phyloP scores from a whole-genome alignment of 1,284 basidiomycete species.

The Ganoderma meredithae region DNA sequence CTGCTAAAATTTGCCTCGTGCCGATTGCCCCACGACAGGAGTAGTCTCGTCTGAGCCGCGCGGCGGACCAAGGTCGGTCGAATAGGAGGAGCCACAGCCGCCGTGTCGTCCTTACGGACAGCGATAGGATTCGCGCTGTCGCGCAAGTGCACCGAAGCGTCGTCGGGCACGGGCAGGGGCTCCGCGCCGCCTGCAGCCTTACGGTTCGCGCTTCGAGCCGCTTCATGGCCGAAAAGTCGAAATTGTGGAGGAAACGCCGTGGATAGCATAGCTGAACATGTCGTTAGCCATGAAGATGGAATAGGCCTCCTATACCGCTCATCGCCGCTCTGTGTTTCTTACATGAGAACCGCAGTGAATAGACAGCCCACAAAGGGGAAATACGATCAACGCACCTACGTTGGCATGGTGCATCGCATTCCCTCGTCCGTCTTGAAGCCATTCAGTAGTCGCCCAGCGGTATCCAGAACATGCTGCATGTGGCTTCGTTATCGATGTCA shows the following conservation, averaged over 20 bases:
- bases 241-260: slow-evolving; percentile 22
- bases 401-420: slow-evolving; percentile 29
- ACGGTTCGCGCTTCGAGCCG: neutral
- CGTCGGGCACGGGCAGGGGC: neutral
- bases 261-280: too few species aligned
- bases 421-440: slow-evolving; percentile 23
- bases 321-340: slow-evolving; percentile 15
- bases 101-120: neutral
- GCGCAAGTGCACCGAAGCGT: neutral
- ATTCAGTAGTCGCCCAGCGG: slow-evolving; percentile 21
- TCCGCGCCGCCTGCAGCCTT: neutral
- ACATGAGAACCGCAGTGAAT: neutral
- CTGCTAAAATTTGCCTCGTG: neutral
- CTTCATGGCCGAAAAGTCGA: slow-evolving; percentile 21
- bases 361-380: neutral
- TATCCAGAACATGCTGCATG: slow-evolving; percentile 24
- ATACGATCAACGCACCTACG: slow-evolving; percentile 13
- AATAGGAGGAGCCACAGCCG: too few species aligned
- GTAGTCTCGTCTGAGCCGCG: neutral
- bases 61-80: too few species aligned
- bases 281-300: slow-evolving; percentile 19
- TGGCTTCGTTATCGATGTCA: slow-evolving; percentile 23
- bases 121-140: neutral
- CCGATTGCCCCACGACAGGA: neutral
- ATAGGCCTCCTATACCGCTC: slow-evolving; percentile 11